Base-by-base conservation (phyloP, 345 rosid species). In the Syzygium oleosum region DNA sequence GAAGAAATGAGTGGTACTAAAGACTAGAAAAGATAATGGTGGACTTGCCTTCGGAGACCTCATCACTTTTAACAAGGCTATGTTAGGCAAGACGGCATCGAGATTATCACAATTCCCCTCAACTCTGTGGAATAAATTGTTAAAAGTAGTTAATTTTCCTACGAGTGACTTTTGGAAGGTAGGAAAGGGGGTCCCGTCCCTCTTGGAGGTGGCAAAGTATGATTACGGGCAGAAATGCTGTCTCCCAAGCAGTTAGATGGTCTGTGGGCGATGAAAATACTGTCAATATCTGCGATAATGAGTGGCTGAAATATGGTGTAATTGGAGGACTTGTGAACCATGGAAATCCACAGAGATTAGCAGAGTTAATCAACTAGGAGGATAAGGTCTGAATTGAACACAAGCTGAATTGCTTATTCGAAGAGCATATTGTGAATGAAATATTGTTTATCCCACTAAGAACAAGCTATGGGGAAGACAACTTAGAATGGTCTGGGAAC, bases 311-410 rank as follows among this genome's bases (percentile, higher is more conserved):
- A 59, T 6, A 27, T 59, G 27, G 12, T 51, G 52, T 51, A 9
- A 51, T 51, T 1, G 0, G 31, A 59, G 7, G 31, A 27, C 65
- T 59, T 0, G 31, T 0, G 16, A 59, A 59, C 31, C 12, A 12
- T 59, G 7, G 31, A 59, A 15, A 25, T 25, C 15, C 65, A 0
- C 12, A 27, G 31, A 58, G 65, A 59, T 13, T 59, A 27, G 65
- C 0, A 59, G 1, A 27, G 31, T 59, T 27, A 59, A 59, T 11
- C 31, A 59, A 59, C 0, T 25, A 0, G 15, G 16, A 27, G 21
- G 77, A 15, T 17, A 53, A 53, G 6, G 55, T 4, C 56, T 68
- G 79, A 68, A 68, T 17, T 1, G 1, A 68, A 68, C 79, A 34
- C 22, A 16, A 5, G 13, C 27, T 68, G 21, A 68, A 34, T 68